Percentiles rank a stretch among this genome's conserved stretches.
These are phyloP conservation scores for Rubroboletus satanas DNA, from an alignment of 768 basidiomycete species.

Conservation along the genomic window DNA sequence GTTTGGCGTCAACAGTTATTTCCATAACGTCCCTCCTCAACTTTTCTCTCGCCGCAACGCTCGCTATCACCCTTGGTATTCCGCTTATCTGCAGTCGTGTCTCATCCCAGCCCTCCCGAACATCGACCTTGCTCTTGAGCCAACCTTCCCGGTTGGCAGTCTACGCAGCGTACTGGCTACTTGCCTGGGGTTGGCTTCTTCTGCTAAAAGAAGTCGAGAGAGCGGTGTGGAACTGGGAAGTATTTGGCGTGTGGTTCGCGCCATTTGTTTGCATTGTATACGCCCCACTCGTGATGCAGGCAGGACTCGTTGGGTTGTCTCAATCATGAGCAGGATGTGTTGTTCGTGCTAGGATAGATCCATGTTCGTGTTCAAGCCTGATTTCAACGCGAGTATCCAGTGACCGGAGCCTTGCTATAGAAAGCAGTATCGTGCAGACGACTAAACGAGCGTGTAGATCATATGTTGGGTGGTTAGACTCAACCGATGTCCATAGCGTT, in stretches of 20 bases:
- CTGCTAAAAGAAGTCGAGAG: slow-evolving; percentile 41
- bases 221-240: slow-evolving; percentile 73
- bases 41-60: slow-evolving; percentile 78
- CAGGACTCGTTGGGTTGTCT: slow-evolving; percentile 50
- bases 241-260: slow-evolving; percentile 77
- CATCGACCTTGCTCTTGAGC: slow-evolving; percentile 27
- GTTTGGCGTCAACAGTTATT: slow-evolving; percentile 81
- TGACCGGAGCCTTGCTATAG: neutral
- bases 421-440: neutral
- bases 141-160: neutral
- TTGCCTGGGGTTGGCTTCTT: slow-evolving; percentile 60
- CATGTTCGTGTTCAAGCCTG: neutral
- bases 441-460: neutral
- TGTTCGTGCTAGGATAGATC: neutral
- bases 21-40: slow-evolving; percentile 86
- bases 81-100: slow-evolving; percentile 54
- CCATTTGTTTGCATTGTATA: slow-evolving; percentile 82
- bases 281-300: slow-evolving; percentile 69
- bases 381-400: neutral
- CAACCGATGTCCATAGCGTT: slow-evolving; percentile 33
- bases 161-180: slow-evolving; percentile 39
- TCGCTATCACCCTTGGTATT: slow-evolving; percentile 61
- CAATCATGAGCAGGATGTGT: neutral
- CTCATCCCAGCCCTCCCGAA: slow-evolving; percentile 19
- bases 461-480: neutral